These are phyloP conservation scores for Tuber aestivum DNA, from an alignment of 495 filamentous ascomycete species.

Conservation along the genomic window DNA sequence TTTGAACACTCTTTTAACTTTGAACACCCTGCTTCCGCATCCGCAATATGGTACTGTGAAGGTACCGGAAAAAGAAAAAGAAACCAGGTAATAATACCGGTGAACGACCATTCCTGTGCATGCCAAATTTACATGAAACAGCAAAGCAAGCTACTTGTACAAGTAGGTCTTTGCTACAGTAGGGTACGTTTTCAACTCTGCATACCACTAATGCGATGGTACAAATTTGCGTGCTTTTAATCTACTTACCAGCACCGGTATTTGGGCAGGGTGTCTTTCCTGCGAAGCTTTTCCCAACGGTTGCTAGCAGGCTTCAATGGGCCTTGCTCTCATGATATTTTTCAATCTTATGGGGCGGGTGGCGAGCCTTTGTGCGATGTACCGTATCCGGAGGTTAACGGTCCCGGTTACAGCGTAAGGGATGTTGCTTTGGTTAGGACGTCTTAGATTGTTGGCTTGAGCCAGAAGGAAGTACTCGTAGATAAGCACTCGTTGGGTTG, in stretches of 20 bases:
- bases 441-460: neutral
- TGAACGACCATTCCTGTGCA: too few species aligned
- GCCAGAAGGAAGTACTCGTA: neutral
- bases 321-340: neutral
- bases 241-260: too few species aligned
- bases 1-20: too few species aligned
- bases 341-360: neutral
- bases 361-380: neutral
- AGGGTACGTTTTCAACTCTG: too few species aligned
- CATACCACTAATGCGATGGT: neutral
- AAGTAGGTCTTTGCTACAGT: too few species aligned
- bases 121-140: too few species aligned
- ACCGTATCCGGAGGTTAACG: neutral
- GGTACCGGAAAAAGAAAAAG: too few species aligned
- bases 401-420: neutral
- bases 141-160: too few species aligned
- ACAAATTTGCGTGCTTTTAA: neutral
- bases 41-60: too few species aligned
- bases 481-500: neutral
- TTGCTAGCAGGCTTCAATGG: neutral
- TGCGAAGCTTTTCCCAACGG: neutral
- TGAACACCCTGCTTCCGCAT: too few species aligned
- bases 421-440: neutral
- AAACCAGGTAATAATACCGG: too few species aligned
- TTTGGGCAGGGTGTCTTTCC: neutral